Base-by-base conservation (phyloP, 805 yeast species). In the Huiozyma naganishii region DNA sequence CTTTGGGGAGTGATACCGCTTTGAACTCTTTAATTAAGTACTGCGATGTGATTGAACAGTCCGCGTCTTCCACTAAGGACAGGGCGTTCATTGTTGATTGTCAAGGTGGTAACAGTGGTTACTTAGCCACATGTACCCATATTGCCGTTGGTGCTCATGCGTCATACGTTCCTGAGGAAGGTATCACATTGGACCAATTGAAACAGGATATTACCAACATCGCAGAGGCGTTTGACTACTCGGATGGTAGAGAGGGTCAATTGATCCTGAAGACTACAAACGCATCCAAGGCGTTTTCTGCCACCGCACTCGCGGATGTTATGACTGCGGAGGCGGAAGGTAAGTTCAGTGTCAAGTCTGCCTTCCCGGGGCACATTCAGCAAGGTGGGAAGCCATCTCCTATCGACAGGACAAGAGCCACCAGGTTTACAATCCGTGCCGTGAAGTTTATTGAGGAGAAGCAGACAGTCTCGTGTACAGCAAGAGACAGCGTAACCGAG, bases 351-450 rank as follows among this genome's bases (percentile, higher is more conserved):
- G 78, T 86, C 12, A 79, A 80, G 61, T 76, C 89, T 5, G 92
- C 92, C 9, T 71, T 80, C 43, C 94, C 94, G n/a, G 92, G 94
- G 13, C 94, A 84, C 59, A 89, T 83, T 32, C 92, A 84, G 65
- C 94, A 84, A 61, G 94, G 94, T 57, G 80, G 79, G 41, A 66
- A 76, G 27, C 92, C 94, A 43, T 74, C 86, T 0, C 74, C 89
- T 27, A 80, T 81, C 60, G 94, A 84, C 61, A 71, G 94, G 66
- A 78, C 83, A 1, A 70, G 79, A 54, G 89, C 86, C 6, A 76
- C 83, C 3, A 74, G 86, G 58, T 76, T 79, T 49, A 82, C 88
- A 0, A 73, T 82, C 41, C 76, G 74, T 55, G 80, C 88, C 27
- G 77, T 81, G 42, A 76, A 76, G 47, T 83, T 77, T 66, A 73